Evolutionary conservation across 768 basidiomycete genomes (phyloP).

Genomic region (Thelephora ganbajun): DNA sequence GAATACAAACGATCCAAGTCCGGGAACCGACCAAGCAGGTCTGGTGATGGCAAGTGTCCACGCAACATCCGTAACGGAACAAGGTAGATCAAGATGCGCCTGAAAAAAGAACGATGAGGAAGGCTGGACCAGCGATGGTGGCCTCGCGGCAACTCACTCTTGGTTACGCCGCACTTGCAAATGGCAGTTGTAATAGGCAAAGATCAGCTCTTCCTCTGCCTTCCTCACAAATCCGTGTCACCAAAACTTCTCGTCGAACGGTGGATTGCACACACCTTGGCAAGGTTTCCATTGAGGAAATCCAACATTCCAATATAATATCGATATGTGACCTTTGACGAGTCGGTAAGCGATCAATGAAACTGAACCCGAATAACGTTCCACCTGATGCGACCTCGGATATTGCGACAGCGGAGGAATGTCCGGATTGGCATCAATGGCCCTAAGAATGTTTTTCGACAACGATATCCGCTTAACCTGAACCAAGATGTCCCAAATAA

Average conservation of each 20-base stretch:
- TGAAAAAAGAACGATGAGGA: slow-evolving; percentile 18
- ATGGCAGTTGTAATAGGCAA: slow-evolving; percentile 80
- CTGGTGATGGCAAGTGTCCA: slow-evolving; percentile 70
- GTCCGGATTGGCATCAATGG: slow-evolving; percentile 73
- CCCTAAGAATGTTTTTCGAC: slow-evolving; percentile 83
- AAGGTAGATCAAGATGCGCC: slow-evolving; percentile 83
- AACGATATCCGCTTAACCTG: slow-evolving; percentile 87
- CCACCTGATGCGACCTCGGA: slow-evolving; percentile 77
- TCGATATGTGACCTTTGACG: slow-evolving; percentile 69
- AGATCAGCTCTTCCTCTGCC: slow-evolving; percentile 78
- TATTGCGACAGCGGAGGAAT: slow-evolving; percentile 65
- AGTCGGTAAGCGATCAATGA: slow-evolving; percentile 7
- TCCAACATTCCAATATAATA: slow-evolving; percentile 94
- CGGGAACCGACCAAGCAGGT: slow-evolving; percentile 61
- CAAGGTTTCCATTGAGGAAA: slow-evolving; percentile 87
- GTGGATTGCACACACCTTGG: slow-evolving; percentile 38
- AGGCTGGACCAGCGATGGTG: not conserved
- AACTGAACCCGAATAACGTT: slow-evolving; percentile 6
- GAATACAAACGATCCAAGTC: slow-evolving; percentile 56
- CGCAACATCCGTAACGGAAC: slow-evolving; percentile 80
- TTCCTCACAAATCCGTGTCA: slow-evolving; percentile 15
- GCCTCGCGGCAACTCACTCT: slow-evolving; percentile 39
- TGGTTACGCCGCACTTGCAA: slow-evolving; percentile 57
- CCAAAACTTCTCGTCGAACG: not conserved
- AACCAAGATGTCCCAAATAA: not conserved